Conservation (phyloP, 306 rosid species). For the Trifolium subterraneum region DNA sequence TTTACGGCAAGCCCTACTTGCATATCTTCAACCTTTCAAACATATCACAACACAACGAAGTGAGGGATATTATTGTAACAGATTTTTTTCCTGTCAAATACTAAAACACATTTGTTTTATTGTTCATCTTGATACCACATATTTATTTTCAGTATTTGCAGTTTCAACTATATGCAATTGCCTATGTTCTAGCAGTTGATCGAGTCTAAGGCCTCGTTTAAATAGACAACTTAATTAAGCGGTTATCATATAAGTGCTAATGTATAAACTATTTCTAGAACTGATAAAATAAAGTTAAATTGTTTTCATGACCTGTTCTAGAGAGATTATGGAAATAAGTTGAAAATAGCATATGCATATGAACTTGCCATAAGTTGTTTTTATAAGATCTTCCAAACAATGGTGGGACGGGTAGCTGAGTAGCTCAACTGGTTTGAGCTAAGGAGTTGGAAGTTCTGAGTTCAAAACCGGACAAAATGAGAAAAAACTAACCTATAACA, state of each 20-base stretch:
- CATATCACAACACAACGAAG: slow-evolving; percentile 32
- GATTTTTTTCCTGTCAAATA: slow-evolving; percentile 27
- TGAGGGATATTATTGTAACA: slow-evolving; percentile 25
- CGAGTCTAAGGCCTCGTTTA: not conserved
- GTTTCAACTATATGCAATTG: slow-evolving; percentile 14
- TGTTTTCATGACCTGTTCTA: not conserved
- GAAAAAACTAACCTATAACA: too few relatives aligned
- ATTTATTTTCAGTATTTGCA: not conserved
- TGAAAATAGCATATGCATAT: not conserved
- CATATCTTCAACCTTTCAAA: slow-evolving; percentile 74
- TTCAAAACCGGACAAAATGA: too few relatives aligned
- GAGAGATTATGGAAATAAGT: not conserved
- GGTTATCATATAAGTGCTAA: not conserved
- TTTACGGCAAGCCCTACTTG: slow-evolving; percentile 65
- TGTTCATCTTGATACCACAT: not conserved
- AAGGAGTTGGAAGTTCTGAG: too few relatives aligned
- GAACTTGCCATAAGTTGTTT: not conserved
- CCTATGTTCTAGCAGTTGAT: slow-evolving; percentile 2
- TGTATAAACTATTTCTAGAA: not conserved
- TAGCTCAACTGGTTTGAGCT: too few relatives aligned
- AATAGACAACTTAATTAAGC: not conserved
- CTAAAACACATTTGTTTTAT: slow-evolving; percentile 3
- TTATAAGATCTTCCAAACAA: too few relatives aligned
- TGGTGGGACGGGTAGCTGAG: too few relatives aligned
- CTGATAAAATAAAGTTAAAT: too few relatives aligned